Evolutionary conservation across 768 basidiomycete genomes (phyloP).

Genomic region (Polyporus arcularius): DNA sequence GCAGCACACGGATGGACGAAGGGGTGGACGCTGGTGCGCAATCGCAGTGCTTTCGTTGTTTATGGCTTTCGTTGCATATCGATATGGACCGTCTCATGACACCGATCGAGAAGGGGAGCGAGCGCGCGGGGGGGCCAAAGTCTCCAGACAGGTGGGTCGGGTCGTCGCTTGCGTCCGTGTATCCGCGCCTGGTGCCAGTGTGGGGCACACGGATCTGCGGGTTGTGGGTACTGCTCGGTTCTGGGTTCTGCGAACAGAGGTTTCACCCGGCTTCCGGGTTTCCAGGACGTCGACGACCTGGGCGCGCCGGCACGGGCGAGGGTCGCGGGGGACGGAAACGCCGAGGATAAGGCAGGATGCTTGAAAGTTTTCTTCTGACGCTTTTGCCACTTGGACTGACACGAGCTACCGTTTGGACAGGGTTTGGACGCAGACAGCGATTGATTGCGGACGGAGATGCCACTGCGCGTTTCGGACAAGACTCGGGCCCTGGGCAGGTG

Average conservation of each 20-base stretch:
- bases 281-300: too few species aligned
- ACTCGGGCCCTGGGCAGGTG: conserved; percentile 6
- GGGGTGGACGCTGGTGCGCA: conserved; percentile 14
- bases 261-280: too few species aligned
- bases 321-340: neutral
- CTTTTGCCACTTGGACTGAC: neutral
- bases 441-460: neutral
- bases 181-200: neutral
- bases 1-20: neutral
- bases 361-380: neutral
- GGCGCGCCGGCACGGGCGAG: too few species aligned
- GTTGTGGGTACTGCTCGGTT: too few species aligned
- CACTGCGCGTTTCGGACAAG: conserved; percentile 9
- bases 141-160: conserved; percentile 9
- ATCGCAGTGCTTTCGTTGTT: conserved; percentile 1
- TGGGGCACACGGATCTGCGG: neutral
- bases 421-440: neutral
- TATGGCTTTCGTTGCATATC: conserved; percentile 10
- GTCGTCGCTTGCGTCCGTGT: neutral
- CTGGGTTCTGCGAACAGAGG: too few species aligned
- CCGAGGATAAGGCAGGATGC: neutral
- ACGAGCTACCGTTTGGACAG: neutral
- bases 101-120: conserved; percentile 3
- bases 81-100: conserved; percentile 1
- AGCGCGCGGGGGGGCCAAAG: conserved; percentile 1